Conservation (phyloP, 768 basidiomycete species). For the Tremella fuciformis region DNA sequence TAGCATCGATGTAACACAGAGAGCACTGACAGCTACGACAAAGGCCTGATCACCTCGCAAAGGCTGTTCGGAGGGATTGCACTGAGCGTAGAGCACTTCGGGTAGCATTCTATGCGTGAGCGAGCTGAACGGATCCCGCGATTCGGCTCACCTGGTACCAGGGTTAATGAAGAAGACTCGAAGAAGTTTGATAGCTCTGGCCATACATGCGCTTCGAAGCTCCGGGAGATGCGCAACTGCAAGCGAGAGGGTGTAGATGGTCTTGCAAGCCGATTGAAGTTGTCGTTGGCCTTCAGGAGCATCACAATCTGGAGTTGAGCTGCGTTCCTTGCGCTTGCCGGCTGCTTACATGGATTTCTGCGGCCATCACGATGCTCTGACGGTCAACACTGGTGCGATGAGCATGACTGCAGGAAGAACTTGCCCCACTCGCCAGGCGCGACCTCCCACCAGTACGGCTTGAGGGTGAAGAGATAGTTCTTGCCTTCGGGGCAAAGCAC, state of each 20-base stretch:
- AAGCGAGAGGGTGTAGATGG: constrained; percentile 12
- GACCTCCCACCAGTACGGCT: constrained; percentile 21
- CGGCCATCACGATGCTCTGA: constrained; percentile 23
- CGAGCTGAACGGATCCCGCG: too few species aligned
- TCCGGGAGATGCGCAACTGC: neutral
- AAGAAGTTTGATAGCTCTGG: constrained; percentile 6
- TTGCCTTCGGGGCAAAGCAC: constrained; percentile 7
- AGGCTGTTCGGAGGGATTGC: constrained; percentile 10
- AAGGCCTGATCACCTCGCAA: constrained; percentile 13
- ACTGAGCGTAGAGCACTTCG: constrained; percentile 23
- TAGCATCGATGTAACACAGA: neutral
- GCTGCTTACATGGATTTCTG: constrained; percentile 21
- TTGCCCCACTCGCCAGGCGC: constrained; percentile 20
- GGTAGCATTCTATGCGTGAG: constrained; percentile 17
- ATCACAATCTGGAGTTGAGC: constrained; percentile 12
- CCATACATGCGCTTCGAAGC: neutral
- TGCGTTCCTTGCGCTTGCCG: neutral
- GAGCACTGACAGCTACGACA: constrained; percentile 20
- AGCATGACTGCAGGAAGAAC: neutral
- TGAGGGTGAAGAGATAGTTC: constrained; percentile 19
- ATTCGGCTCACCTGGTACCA: constrained; percentile 10
- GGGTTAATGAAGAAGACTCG: constrained; percentile 19
- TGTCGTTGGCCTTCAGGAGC: constrained; percentile 15
- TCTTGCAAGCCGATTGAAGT: constrained; percentile 9
- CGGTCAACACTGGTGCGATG: neutral